These are phyloP conservation scores for Calonectria henricotiae DNA, from an alignment of 2,329 filamentous ascomycete species.

Conservation along the genomic window DNA sequence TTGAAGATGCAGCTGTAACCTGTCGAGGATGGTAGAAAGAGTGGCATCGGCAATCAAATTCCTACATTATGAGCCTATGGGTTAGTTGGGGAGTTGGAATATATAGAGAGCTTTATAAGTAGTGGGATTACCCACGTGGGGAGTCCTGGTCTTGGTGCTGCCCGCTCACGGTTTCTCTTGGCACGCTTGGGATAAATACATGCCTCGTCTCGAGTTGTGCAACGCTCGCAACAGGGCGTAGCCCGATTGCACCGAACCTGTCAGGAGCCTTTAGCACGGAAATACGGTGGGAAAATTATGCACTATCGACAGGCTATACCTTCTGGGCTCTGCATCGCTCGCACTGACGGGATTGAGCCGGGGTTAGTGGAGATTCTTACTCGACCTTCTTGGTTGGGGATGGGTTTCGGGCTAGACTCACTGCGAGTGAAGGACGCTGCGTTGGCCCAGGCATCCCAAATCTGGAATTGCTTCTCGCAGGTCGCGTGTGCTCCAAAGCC, in stretches of 20 bases:
- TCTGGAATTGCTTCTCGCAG: not conserved
- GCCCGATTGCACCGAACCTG: slow-evolving; percentile 3
- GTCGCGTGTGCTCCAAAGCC: not conserved
- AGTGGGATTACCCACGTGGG: not conserved
- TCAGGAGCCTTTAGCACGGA: not conserved
- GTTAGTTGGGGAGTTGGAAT: not conserved
- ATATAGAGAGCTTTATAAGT: too few species aligned
- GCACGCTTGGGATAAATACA: slow-evolving; percentile 9
- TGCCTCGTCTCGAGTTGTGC: not conserved
- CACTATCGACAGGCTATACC: not conserved
- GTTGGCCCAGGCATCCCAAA: not conserved
- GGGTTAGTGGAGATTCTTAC: not conserved
- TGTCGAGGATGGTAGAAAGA: not conserved
- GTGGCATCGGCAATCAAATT: slow-evolving; percentile 7
- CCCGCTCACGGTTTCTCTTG: slow-evolving; percentile 9
- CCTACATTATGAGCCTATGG: not conserved
- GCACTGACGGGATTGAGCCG: slow-evolving; percentile 1
- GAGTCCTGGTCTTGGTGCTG: not conserved
- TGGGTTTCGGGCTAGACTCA: not conserved
- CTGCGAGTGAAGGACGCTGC: slow-evolving; percentile 13
- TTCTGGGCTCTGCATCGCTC: slow-evolving; percentile 19
- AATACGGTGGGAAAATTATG: not conserved
- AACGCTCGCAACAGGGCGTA: slow-evolving; percentile 5
- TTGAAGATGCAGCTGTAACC: slow-evolving; percentile 4
- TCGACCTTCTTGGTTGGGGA: not conserved